Base-by-base conservation (phyloP, 768 basidiomycete genomes). In the Xerocomus brunneocitrinus region DNA sequence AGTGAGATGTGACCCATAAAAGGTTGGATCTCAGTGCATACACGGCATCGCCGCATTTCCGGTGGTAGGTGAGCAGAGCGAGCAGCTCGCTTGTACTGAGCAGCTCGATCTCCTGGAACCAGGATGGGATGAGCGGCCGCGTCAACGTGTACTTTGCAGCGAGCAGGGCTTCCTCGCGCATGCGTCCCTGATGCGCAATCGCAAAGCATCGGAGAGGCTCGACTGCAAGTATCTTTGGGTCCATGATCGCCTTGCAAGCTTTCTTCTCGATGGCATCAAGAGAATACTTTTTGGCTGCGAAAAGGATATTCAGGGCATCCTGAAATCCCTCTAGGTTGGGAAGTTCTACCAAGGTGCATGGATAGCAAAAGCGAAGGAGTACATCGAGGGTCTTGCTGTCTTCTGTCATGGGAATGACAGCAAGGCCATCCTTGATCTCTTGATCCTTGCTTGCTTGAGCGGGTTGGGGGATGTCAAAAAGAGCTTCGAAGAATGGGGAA, bases 401-500 rank as follows among this genome's bases (percentile, higher is more conserved):
- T 50, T 67, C 63, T 8, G 56, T 22, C 13, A 68, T 32, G 6
- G 50, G 40, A n/a, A 69, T 51, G 35, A 69, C 60, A 38, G 49
- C 38, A 16, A 66, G 55, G 13, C 49, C 56, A 24, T 65, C 59
- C 30, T 47, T 59, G 13, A 30, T 34, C 12, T 59, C 63, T 40
- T 51, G 56, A 4, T 49, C 53, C 3, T 36, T 39, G 16, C 16
- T 31, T 7, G 12, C 47, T 38, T 56, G 27, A 14, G 43, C 10
- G 16, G 67, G 53, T 32, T 72, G 66, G 3, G 68, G 66, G 8
- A 69, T 48, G n/a, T 53, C 39, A 46, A 74, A 69, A 49, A 75
- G 62, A 24, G 58, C 53, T 31, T 63, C 56, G 54, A 73, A 76
- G 54, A 69, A 62, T 0, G 69, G 61, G 9, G 73, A 74, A 0